Percentiles rank a stretch among this genome's conserved stretches.
Evolutionary conservation across 106 monocot genomes (phyloP).

Genomic region (Acorus calamus): DNA sequence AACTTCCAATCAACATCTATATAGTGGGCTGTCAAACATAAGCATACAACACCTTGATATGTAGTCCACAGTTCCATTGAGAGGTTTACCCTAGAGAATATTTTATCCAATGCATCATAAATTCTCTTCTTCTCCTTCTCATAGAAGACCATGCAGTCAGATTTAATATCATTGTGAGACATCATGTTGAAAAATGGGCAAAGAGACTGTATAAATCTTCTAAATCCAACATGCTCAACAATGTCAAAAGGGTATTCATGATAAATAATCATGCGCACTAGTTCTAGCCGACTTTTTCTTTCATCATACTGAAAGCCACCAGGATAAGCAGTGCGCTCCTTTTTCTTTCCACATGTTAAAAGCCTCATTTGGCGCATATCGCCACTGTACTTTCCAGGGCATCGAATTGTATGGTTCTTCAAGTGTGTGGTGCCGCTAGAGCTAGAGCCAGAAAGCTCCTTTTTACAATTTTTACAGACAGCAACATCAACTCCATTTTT

Average conservation of each 20-base stretch:
- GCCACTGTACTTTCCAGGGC: slow-evolving; percentile 3
- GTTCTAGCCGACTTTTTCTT: slow-evolving; percentile 17
- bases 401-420: slow-evolving; percentile 13
- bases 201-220: slow-evolving; percentile 13
- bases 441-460: slow-evolving; percentile 20
- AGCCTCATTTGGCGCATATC: neutral
- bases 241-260: slow-evolving; percentile 24
- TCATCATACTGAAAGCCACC: slow-evolving; percentile 10
- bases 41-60: neutral
- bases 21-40: slow-evolving; percentile 13
- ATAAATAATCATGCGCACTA: slow-evolving; percentile 20
- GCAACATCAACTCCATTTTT: slow-evolving; percentile 20
- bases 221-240: slow-evolving; percentile 22
- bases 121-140: slow-evolving; percentile 20
- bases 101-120: slow-evolving; percentile 5
- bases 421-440: slow-evolving; percentile 27
- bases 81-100: slow-evolving; percentile 12
- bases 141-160: slow-evolving; percentile 14
- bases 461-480: slow-evolving; percentile 17
- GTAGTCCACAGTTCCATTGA: slow-evolving; percentile 8
- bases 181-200: slow-evolving; percentile 17
- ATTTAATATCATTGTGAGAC: slow-evolving; percentile 3
- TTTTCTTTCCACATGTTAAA: neutral
- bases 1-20: slow-evolving; percentile 16
- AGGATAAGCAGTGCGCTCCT: neutral